Evolutionary conservation across 805 yeast genomes (phyloP), one percentile per base, ranked within the genome.

Genomic region (Ogataea salicorniae): DNA sequence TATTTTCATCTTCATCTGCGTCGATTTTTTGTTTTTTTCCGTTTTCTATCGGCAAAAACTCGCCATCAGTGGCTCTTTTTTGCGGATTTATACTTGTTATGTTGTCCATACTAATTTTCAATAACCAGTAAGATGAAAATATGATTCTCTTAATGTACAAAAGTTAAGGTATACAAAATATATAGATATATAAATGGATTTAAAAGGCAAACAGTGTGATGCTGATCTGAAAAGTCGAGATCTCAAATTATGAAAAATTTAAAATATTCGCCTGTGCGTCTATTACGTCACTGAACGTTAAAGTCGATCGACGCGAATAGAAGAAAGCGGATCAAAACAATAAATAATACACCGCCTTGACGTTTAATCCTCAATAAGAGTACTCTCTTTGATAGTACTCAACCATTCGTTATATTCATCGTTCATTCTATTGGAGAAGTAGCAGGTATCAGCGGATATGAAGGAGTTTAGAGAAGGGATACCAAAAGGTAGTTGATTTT

Each of bases 341-440:
- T 6, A 37, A 20, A 20, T 7, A 14, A 26, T 18, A 20, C 41
- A 39, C 41, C 22, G 41, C 41, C 41, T n/a, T 20, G 26, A 37
- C 16, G 18, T 37, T 3, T 22, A 16, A 2, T 22, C 23, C 20
- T 18, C 31, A 11, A 17, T 35, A 4, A 18, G 14, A 6, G 14
- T 33, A 48, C 61, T 64, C 38, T 58, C 61, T 31, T 57, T 51
- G 15, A 68, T 55, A 46, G 57, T 59, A 16, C 50, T 46, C 41
- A 60, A 53, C 76, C 76, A 72, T 33, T 51, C 50, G 2, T 49
- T 47, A 48, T 60, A 67, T 37, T 66, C 69, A 15, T 62, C 63
- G 16, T 59, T 62, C n/a, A 60, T 48, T 4, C 61, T 62, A n/a
- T 61, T 39, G 1, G 67, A 61, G 45, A 61, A 63, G 50, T 61